Evolutionary conservation across 768 basidiomycete genomes (phyloP), one percentile per base, ranked within the genome.

Genomic region (Suillus spraguei): DNA sequence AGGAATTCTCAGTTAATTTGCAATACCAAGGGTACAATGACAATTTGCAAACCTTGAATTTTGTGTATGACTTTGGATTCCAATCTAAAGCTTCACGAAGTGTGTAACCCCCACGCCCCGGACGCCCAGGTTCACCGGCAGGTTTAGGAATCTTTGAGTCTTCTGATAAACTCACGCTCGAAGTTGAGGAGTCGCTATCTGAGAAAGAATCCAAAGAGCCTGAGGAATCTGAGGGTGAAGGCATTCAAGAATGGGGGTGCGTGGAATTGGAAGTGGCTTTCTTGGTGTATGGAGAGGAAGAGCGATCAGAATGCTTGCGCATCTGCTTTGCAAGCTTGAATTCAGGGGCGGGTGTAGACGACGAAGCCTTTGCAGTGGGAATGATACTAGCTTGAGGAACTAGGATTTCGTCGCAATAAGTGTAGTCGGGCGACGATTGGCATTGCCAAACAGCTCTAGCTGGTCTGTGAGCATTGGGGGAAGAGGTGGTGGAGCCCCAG

Each of bases 11-110:
- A 47, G 28, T 47, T 36, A 50, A 17, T 28, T 60, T 47, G 6
- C 32, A 49, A n/a, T 49, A 11, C 44, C 17, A 4, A 35, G 28
- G 46, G 44, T 60, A 47, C 46, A 41, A 47, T 16, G 8, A 32
- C 8, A 39, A n/a, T 49, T 36, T 14, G 49, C 53, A 35, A 59
- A 75, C 74, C 69, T 72, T 69, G 24, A 75, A 52, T 36, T 64
- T 67, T 0, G 33, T 0, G 16, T 60, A 75, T 3, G 47, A 14
- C 42, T 66, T 67, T 1, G n/a, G n/a, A n/a, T n/a, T n/a, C n/a
- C n/a, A n/a, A n/a, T n/a, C n/a, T n/a, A n/a, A n/a, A n/a, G n/a
- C n/a, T n/a, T n/a, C n/a, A n/a, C n/a, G n/a, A n/a, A n/a, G n/a
- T n/a, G n/a, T n/a, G n/a, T n/a, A n/a, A n/a, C n/a, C n/a, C n/a